A percentile compares a stretch with the other conserved stretches of the same genome.
phyloP scores from a whole-genome alignment of 306 rosid genomes.

The Fragaria vesca region DNA sequence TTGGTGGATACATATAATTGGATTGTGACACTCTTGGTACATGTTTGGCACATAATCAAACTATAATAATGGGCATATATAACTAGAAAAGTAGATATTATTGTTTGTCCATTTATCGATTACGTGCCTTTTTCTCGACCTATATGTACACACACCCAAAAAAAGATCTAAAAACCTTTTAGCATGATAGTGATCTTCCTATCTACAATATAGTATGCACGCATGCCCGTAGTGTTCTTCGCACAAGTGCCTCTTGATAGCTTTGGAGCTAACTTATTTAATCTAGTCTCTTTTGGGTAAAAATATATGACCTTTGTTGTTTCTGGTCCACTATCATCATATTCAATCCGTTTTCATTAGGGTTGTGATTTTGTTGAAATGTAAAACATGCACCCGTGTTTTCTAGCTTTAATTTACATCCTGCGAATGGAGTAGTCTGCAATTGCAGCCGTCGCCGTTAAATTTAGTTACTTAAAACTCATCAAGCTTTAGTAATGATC shows the following conservation, averaged over 20 bases:
- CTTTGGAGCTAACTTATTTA: not conserved
- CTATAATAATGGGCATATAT: not conserved
- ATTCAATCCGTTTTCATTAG: not conserved
- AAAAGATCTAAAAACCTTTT: not conserved
- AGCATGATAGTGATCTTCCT: slow-evolving; percentile 13
- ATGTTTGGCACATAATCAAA: not conserved
- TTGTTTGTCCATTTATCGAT: not conserved
- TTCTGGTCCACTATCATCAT: slow-evolving; percentile 9
- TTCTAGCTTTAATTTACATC: not conserved
- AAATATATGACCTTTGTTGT: not conserved
- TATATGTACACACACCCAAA: not conserved
- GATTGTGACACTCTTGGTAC: slow-evolving; percentile 32
- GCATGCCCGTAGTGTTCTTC: slow-evolving; percentile 10
- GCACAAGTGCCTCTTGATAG: slow-evolving; percentile 13
- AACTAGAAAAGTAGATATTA: not conserved
- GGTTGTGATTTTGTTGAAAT: not conserved
- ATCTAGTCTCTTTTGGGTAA: slow-evolving; percentile 2
- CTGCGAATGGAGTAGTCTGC: not conserved
- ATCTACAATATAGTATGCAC: slow-evolving; percentile 16
- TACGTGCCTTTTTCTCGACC: not conserved
- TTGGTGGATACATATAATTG: slow-evolving; percentile 18
- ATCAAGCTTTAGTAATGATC: not conserved
- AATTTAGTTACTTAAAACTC: not conserved
- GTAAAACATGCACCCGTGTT: not conserved
- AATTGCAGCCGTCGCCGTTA: not conserved